Conservation (phyloP, 306 rosid genomes). For the Pyrus bretschneideri region DNA sequence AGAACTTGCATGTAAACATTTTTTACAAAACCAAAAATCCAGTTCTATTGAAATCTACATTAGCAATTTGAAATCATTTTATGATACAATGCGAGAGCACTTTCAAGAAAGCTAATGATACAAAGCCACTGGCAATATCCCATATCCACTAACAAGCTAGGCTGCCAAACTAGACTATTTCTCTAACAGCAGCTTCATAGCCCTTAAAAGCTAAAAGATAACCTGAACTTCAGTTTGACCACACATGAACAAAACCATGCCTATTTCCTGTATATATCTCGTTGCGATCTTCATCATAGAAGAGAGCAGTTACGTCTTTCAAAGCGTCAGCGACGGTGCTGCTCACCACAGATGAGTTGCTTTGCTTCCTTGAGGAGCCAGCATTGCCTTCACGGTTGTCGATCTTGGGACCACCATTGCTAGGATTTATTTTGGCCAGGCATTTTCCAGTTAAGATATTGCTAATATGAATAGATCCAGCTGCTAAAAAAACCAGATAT, state of each 20-base stretch:
- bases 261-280: conserved; percentile 78
- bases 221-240: conserved; percentile 49
- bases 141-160: not conserved
- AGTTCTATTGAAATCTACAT: not conserved
- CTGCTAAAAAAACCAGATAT: conserved; percentile 28
- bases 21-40: not conserved
- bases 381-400: conserved; percentile 23
- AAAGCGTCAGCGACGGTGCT: conserved; percentile 65
- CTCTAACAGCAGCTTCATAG: conserved; percentile 1
- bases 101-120: conserved; percentile 8
- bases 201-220: not conserved
- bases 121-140: not conserved
- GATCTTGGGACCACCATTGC: conserved; percentile 28
- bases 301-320: conserved; percentile 80
- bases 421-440: conserved; percentile 60
- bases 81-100: conserved; percentile 24
- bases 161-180: not conserved
- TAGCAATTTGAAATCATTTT: conserved; percentile 10
- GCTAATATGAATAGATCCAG: conserved; percentile 77
- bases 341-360: conserved; percentile 30
- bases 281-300: conserved; percentile 71
- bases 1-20: not conserved
- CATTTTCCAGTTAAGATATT: conserved; percentile 73
- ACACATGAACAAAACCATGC: conserved; percentile 74
- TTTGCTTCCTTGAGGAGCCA: conserved; percentile 36